Percentiles rank a stretch among this genome's conserved stretches.
Evolutionary conservation across 345 rosid species (phyloP).

Genomic region (Theobroma cacao): DNA sequence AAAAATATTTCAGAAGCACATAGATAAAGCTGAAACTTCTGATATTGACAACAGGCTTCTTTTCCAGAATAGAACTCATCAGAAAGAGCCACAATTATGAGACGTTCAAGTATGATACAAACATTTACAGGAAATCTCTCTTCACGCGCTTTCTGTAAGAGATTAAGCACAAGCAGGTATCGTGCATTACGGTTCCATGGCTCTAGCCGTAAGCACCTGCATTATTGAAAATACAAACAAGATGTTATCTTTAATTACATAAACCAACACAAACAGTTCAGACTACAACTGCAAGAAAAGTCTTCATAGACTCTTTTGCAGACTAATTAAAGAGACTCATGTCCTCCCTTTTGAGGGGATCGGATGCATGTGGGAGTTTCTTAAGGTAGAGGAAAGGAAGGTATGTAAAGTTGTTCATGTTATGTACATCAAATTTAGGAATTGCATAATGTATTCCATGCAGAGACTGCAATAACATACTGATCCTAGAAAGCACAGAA

Average conservation of each 20-base stretch:
- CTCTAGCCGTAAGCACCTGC: slow-evolving; percentile 71
- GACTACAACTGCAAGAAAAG: background rate
- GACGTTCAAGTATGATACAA: slow-evolving; percentile 48
- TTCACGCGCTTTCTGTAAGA: slow-evolving; percentile 82
- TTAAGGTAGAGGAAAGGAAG: slow-evolving; percentile 6
- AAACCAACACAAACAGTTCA: slow-evolving; percentile 8
- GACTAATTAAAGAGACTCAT: background rate
- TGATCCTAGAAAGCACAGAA: background rate
- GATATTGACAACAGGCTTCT: slow-evolving; percentile 38
- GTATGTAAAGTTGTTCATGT: background rate
- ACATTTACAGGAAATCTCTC: slow-evolving; percentile 74
- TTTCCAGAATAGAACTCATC: slow-evolving; percentile 42
- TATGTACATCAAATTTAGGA: background rate
- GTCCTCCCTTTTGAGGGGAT: background rate
- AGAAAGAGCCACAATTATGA: slow-evolving; percentile 54
- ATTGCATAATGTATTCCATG: background rate
- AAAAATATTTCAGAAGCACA: slow-evolving; percentile 80
- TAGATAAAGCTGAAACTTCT: slow-evolving; percentile 82
- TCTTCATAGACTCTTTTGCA: background rate
- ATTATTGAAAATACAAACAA: slow-evolving; percentile 26
- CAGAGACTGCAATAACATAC: background rate
- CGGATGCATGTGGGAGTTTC: background rate
- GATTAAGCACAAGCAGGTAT: slow-evolving; percentile 77
- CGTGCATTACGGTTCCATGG: slow-evolving; percentile 72
- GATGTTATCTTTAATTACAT: background rate